A percentile compares a stretch with the other conserved stretches of the same genome.
These are phyloP conservation scores for Blepharisma japonicum DNA, from an alignment of 73 alveolate genomes.

Conservation along the genomic window DNA sequence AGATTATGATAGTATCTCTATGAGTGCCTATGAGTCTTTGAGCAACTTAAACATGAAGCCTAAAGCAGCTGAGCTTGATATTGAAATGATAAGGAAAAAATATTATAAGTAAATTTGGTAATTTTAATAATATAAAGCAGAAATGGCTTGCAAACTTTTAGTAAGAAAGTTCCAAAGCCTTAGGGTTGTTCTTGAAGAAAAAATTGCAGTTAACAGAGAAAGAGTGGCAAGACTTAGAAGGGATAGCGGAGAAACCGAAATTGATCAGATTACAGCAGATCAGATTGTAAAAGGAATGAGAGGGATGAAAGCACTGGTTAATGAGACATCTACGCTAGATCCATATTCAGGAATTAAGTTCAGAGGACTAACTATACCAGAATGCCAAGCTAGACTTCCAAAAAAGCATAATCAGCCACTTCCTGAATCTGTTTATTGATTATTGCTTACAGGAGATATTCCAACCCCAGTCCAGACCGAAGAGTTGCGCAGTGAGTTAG, in stretches of 20 bases:
- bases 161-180: too few species aligned
- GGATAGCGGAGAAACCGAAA: slow-evolving; percentile 35
- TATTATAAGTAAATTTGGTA: too few species aligned
- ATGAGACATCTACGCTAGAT: slow-evolving; percentile 63
- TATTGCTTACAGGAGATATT: slow-evolving; percentile 69
- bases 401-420: slow-evolving; percentile 62
- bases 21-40: too few species aligned
- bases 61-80: too few species aligned
- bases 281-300: slow-evolving; percentile 79
- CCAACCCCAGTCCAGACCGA: slow-evolving; percentile 50
- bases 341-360: slow-evolving; percentile 71
- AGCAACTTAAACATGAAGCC: too few species aligned
- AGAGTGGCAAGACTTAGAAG: slow-evolving; percentile 34
- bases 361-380: slow-evolving; percentile 70
- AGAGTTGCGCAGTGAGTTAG: slow-evolving; percentile 36
- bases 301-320: slow-evolving; percentile 60
- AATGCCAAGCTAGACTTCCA: slow-evolving; percentile 56
- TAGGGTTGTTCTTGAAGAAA: slow-evolving; percentile 22
- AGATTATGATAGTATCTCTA: too few species aligned
- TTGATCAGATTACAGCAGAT: slow-evolving; percentile 54
- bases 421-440: slow-evolving; percentile 70
- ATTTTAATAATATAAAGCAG: too few species aligned
- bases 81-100: too few species aligned
- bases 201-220: slow-evolving; percentile 33
- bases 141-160: too few species aligned